Conservation (phyloP, 768 basidiomycete species). For the Gymnopilus junonius region DNA sequence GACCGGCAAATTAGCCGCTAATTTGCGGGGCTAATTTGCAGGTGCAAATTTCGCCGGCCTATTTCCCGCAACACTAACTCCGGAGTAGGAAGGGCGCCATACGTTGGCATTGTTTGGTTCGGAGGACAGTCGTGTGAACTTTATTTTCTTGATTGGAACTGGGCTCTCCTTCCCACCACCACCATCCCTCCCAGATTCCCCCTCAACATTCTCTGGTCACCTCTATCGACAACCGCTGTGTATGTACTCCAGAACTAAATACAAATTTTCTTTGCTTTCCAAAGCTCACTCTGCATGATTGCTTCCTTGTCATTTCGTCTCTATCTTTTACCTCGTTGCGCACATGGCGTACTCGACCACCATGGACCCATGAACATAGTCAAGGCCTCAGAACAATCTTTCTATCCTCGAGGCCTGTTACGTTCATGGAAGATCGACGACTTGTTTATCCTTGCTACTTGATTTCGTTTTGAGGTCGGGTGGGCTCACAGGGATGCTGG, state of each 20-base stretch:
- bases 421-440: conserved; percentile 69
- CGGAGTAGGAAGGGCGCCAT: too few species aligned
- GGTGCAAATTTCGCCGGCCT: too few species aligned
- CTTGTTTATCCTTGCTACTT: conserved; percentile 44
- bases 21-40: too few species aligned
- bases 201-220: not conserved
- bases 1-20: too few species aligned
- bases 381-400: conserved; percentile 57
- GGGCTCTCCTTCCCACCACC: not conserved
- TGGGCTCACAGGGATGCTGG: conserved; percentile 47
- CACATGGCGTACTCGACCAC: too few species aligned
- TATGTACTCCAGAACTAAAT: not conserved
- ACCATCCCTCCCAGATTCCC: not conserved
- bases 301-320: not conserved
- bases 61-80: too few species aligned
- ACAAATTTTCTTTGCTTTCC: not conserved
- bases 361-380: conserved; percentile 64
- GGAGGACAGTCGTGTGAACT: conserved; percentile 12
- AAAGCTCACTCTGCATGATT: not conserved
- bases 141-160: conserved; percentile 11
- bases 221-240: not conserved
- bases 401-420: conserved; percentile 65
- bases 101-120: too few species aligned
- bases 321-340: too few species aligned
- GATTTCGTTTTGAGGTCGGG: conserved; percentile 60